A percentile compares a stretch with the other conserved stretches of the same genome.
Conservation (phyloP, 805 yeast species). For the Maudiozyma saulgeensis region DNA sequence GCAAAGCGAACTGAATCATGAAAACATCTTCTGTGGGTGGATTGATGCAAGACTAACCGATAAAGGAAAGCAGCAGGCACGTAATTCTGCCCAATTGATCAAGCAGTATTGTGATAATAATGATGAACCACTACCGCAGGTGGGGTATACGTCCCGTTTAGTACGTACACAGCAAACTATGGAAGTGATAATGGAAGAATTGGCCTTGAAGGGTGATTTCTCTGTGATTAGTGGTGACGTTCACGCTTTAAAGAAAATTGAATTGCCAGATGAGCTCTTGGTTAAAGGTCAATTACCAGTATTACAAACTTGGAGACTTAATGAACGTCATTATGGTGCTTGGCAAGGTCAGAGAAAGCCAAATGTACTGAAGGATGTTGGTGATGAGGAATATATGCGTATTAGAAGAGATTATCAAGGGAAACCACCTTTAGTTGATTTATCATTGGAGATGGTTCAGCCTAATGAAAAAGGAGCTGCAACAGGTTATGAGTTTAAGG, state of each 20-base stretch:
- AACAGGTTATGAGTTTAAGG: slow-evolving; percentile 29
- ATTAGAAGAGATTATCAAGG: slow-evolving; percentile 76
- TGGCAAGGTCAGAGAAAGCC: slow-evolving; percentile 73
- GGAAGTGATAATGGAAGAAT: slow-evolving; percentile 48
- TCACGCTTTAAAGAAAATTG: slow-evolving; percentile 6
- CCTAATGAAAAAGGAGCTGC: slow-evolving; percentile 22
- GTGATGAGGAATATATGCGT: slow-evolving; percentile 63
- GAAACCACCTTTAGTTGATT: slow-evolving; percentile 45
- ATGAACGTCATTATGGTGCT: slow-evolving; percentile 78
- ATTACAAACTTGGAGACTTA: slow-evolving; percentile 66
- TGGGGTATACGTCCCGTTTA: slow-evolving; percentile 61
- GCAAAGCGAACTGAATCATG: slow-evolving; percentile 69
- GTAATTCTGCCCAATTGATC: slow-evolving; percentile 51
- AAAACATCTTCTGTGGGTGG: slow-evolving; percentile 79
- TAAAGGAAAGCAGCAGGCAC: slow-evolving; percentile 61
- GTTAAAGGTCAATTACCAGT: slow-evolving; percentile 38
- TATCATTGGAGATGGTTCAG: slow-evolving; percentile 31
- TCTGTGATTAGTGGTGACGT: slow-evolving; percentile 16
- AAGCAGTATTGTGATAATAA: slow-evolving; percentile 29
- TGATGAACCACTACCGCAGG: slow-evolving; percentile 36
- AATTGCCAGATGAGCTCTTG: background rate
- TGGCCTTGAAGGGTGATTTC: slow-evolving; percentile 24
- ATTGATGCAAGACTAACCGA: slow-evolving; percentile 62
- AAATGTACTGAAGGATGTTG: slow-evolving; percentile 52
- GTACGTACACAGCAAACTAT: slow-evolving; percentile 71